Conservation (phyloP, 192 early-diverging fungal genomes). For the Backusella liffmaniae region DNA sequence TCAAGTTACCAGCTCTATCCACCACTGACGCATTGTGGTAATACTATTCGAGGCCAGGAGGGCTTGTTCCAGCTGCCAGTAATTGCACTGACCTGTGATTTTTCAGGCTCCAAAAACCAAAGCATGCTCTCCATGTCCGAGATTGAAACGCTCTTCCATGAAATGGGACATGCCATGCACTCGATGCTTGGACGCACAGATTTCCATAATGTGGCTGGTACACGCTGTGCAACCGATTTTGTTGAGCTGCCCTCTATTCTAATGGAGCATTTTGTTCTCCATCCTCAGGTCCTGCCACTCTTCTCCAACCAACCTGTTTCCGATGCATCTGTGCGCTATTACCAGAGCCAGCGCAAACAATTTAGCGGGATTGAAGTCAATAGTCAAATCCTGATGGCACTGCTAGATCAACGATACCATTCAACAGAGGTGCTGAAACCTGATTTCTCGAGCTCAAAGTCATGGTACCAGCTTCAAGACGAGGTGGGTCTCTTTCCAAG, state of each 20-base stretch:
- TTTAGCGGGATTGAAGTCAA: conserved; percentile 79
- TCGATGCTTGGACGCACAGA: conserved; percentile 94
- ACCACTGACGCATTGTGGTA: neutral
- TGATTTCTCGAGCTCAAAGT: conserved; percentile 53
- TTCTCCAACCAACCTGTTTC: conserved; percentile 69
- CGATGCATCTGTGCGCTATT: conserved; percentile 47
- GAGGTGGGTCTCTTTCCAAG: conserved; percentile 66
- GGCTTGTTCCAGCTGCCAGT: conserved; percentile 68
- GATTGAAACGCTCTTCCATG: conserved; percentile 97
- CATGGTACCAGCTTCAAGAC: conserved; percentile 63
- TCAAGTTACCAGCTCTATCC: neutral
- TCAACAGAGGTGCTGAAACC: conserved; percentile 45
- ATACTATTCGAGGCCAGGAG: conserved; percentile 7
- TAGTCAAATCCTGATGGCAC: conserved; percentile 87
- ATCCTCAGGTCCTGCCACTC: conserved; percentile 66
- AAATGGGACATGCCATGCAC: conserved; percentile 99
- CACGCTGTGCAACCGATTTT: conserved; percentile 93
- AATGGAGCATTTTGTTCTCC: conserved; percentile 88
- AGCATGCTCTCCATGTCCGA: conserved; percentile 73
- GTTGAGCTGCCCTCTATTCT: conserved; percentile 96
- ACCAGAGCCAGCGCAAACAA: conserved; percentile 50
- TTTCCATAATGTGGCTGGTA: conserved; percentile 96
- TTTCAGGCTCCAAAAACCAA: conserved; percentile 45
- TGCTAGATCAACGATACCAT: conserved; percentile 91
- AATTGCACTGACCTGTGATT: conserved; percentile 75